Evolutionary conservation across 371 early-diverging fungal species (phyloP).

Genomic region (Haplosporangium sp.): DNA sequence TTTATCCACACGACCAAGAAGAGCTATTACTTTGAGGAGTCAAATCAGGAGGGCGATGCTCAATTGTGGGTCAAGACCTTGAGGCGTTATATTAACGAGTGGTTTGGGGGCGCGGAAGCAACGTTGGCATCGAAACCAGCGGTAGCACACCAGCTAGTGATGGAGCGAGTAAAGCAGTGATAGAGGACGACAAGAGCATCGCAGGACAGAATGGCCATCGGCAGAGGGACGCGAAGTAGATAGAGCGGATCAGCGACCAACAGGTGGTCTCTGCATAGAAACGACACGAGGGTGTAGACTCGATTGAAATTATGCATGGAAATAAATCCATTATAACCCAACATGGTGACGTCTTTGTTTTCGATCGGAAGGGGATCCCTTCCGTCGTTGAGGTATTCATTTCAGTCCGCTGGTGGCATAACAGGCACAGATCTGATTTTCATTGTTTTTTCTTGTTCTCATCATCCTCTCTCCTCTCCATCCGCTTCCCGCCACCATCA

Average conservation of each 20-base stretch:
- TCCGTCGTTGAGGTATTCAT: neutral
- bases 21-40: slow-evolving; percentile 51
- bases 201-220: too few relatives aligned
- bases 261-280: too few relatives aligned
- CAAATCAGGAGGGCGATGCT: slow-evolving; percentile 32
- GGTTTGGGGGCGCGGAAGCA: slow-evolving; percentile 26
- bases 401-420: neutral
- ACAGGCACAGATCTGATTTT: slow-evolving; percentile 14
- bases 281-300: too few relatives aligned
- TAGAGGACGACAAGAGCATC: too few relatives aligned
- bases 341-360: neutral
- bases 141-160: too few relatives aligned
- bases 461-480: slow-evolving; percentile 14
- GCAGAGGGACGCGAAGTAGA: too few relatives aligned
- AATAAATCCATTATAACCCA: too few relatives aligned
- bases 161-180: too few relatives aligned
- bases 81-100: slow-evolving; percentile 34
- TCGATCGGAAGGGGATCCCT: neutral
- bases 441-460: slow-evolving; percentile 16
- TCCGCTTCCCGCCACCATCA: slow-evolving; percentile 30
- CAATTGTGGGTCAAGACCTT: slow-evolving; percentile 36
- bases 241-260: too few relatives aligned
- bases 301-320: too few relatives aligned
- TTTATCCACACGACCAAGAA: slow-evolving; percentile 65
- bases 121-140: neutral